Conservation (phyloP, 208 protist genomes). For the Crithidia fasciculata region DNA sequence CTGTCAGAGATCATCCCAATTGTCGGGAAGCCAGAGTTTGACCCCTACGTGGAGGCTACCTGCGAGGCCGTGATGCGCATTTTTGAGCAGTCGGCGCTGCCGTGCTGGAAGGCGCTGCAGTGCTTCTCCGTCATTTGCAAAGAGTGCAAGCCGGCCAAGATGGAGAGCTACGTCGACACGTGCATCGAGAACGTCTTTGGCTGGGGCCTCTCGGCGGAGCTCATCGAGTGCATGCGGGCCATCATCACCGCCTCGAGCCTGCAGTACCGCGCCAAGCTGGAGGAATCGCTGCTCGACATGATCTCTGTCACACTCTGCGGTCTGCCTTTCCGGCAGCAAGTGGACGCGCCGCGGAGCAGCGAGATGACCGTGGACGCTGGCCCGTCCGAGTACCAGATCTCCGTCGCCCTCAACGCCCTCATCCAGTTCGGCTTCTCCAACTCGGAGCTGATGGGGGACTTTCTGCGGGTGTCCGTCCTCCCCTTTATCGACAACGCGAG, state of each 20-base stretch:
- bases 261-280: slow-evolving; percentile 70
- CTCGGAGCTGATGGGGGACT: slow-evolving; percentile 89
- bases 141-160: slow-evolving; percentile 56
- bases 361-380: slow-evolving; percentile 30
- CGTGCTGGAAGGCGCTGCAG: slow-evolving; percentile 83
- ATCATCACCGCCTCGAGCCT: slow-evolving; percentile 70
- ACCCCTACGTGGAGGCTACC: slow-evolving; percentile 68
- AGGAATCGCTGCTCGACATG: slow-evolving; percentile 86
- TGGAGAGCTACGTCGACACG: slow-evolving; percentile 76
- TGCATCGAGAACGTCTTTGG: slow-evolving; percentile 82
- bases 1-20: slow-evolving; percentile 80
- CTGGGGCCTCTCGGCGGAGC: slow-evolving; percentile 84
- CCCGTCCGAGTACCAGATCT: slow-evolving; percentile 70
- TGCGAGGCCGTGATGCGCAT: slow-evolving; percentile 56
- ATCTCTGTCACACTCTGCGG: slow-evolving; percentile 91
- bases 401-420: slow-evolving; percentile 83
- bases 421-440: slow-evolving; percentile 90
- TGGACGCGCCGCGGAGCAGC: slow-evolving; percentile 26
- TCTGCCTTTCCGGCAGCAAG: slow-evolving; percentile 81
- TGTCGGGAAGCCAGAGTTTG: slow-evolving; percentile 62
- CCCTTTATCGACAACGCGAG: slow-evolving; percentile 84
- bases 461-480: slow-evolving; percentile 86
- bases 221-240: slow-evolving; percentile 84
- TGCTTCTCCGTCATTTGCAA: slow-evolving; percentile 74
- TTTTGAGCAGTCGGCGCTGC: slow-evolving; percentile 53